Base-by-base conservation (phyloP, 2,329 filamentous ascomycete genomes). In the Teratosphaeria destructans region DNA sequence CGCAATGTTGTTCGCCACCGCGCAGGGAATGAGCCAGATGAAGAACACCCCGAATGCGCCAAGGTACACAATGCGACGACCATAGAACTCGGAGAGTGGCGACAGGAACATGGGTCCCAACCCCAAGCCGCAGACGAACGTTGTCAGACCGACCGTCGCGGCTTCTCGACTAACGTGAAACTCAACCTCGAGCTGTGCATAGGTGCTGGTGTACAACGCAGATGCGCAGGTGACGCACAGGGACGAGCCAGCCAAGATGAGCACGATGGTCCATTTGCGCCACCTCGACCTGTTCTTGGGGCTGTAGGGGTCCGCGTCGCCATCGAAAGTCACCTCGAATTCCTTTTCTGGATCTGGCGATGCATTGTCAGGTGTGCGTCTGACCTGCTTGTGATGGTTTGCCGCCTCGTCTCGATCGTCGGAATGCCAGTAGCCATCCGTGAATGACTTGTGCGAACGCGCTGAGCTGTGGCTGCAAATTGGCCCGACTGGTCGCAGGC, bases 161-260 rank as follows among this genome's bases (percentile, higher is more conserved):
- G 95, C 81, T 56, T 89, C 78, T 59, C 83, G 81, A 0, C 88
- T 87, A 66, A 82, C 82, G 64, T 82, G 76, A 67, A 96, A 95
- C 61, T 95, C 88, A 29, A 78, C 75, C 63, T 86, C 84, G 74
- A 96, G 84, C 73, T 94, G 88, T 19, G 68, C 71, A 72, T 96
- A 96, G 0, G 89, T 94, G 12, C 84, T 84, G 0, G 90, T 93
- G 74, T 96, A 65, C 67, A 95, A 85, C n/a, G 90, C 94, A 55
- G 88, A 92, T 1, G 89, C 84, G 70, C 87, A 90, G 8, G 91
- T 95, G 58, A 96, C 91, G 73, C 89, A 93, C 61, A 94, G 79
- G 54, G 89, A 89, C 7, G 87, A 88, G 59, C 81, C 71, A 10
- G 86, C 85, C n/a, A 91, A 81, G 60, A 96, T 87, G 39, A 85